These are phyloP conservation scores for Ustilago tritici DNA, from an alignment of 1,284 basidiomycete genomes.

Conservation along the genomic window DNA sequence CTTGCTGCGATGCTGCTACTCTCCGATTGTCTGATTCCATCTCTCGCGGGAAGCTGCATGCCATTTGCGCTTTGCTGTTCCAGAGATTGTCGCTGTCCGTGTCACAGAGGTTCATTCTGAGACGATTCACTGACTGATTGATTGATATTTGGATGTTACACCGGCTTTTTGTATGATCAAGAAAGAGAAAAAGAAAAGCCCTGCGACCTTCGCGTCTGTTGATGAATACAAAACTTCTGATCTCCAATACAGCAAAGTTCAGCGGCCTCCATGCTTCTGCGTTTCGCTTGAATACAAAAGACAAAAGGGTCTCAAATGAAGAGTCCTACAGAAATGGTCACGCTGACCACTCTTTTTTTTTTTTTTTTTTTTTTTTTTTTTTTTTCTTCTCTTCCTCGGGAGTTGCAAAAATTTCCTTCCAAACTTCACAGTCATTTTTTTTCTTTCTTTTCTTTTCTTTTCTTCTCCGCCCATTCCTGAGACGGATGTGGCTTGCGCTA, in stretches of 20 bases:
- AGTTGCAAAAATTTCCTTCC: constrained; percentile 2
- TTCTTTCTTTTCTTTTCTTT: constrained; percentile 2
- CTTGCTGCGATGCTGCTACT: no score
- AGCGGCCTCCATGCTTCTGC: not conserved
- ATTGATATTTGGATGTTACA: not conserved
- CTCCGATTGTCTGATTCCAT: no score
- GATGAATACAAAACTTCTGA: constrained; percentile 7
- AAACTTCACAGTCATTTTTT: not conserved
- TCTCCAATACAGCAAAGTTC: not conserved
- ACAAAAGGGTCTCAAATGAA: not conserved
- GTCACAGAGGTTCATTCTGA: no score
- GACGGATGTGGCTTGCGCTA: constrained; percentile 8
- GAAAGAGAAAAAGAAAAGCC: not conserved
- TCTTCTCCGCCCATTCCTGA: constrained; percentile 2
- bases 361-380: constrained; percentile 4
- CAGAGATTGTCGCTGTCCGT: no score
- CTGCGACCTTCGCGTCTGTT: not conserved
- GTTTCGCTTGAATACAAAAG: constrained; percentile 13
- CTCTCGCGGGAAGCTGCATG: no score
- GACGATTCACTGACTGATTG: not conserved
- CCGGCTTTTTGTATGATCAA: not conserved
- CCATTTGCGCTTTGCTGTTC: no score
- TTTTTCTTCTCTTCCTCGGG: not conserved
- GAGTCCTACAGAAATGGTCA: constrained; percentile 8
- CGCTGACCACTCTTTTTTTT: constrained; percentile 8